Percentiles rank a stretch among this genome's conserved stretches.
Evolutionary conservation across 305 asterid genomes (phyloP).

Genomic region (Caryopteris hybrid): DNA sequence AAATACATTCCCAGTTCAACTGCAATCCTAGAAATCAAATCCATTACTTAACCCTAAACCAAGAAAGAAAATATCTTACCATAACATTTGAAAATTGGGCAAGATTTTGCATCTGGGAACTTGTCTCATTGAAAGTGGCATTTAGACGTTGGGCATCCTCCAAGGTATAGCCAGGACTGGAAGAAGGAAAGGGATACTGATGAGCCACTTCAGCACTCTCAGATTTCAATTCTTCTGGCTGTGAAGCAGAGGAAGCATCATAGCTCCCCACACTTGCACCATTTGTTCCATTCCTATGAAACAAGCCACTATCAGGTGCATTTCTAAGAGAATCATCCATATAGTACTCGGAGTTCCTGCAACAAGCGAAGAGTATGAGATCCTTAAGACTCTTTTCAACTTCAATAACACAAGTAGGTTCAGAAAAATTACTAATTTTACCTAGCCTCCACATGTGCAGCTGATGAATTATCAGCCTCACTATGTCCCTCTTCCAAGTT

Average conservation of each 20-base stretch:
- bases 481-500: constrained; percentile 49
- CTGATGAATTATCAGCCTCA: constrained; percentile 48
- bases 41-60: not conserved
- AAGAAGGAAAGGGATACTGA: constrained; percentile 54
- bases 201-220: constrained; percentile 55
- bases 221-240: constrained; percentile 51
- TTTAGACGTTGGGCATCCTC: constrained; percentile 51
- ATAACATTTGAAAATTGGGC: constrained; percentile 51
- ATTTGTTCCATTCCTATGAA: constrained; percentile 44
- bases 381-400: not conserved
- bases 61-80: constrained; percentile 39
- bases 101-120: constrained; percentile 57
- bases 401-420: not conserved
- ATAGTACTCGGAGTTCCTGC: constrained; percentile 70
- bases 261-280: constrained; percentile 43
- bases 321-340: constrained; percentile 51
- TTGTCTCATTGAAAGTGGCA: constrained; percentile 48
- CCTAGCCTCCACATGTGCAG: constrained; percentile 54
- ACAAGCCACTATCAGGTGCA: constrained; percentile 50
- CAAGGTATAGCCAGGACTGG: constrained; percentile 53
- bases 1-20: not conserved
- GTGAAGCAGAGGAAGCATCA: constrained; percentile 62
- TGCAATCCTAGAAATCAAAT: not conserved
- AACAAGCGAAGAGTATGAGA: constrained; percentile 6
- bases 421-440: constrained; percentile 17